Evolutionary conservation across 1,139 yeast genomes (phyloP), one percentile per base, ranked within the genome.

Genomic region (Suhomyces chickasaworum): DNA sequence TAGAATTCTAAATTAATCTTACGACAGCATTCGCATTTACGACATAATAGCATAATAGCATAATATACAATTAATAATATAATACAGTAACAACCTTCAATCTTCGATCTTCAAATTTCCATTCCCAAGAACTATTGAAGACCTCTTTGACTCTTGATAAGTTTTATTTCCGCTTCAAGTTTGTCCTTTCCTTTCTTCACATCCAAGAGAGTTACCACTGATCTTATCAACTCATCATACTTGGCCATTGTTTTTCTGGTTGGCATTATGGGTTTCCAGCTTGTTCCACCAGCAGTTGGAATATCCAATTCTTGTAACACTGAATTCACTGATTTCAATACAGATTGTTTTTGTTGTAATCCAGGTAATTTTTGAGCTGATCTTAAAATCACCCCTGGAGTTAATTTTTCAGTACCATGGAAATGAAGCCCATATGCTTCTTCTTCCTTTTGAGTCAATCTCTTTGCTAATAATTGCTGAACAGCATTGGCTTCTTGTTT

Each of bases 101-200:
- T 7, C 17, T 7, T 33, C n/a, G n/a, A n/a, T n/a, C n/a, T n/a
- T n/a, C n/a, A n/a, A n/a, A n/a, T n/a, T n/a, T n/a, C n/a, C n/a
- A n/a, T n/a, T n/a, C n/a, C n/a, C n/a, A n/a, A n/a, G n/a, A n/a
- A n/a, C n/a, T 48, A 66, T 47, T 68, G 65, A 17, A 69, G 55
- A 4, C 73, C 77, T 41, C 75, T 64, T 56, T 75, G 80, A 50
- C 76, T 70, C 57, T 79, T 79, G 27, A 84, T 75, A 53, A 88
- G 77, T 50, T 77, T 75, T 41, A 86, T 77, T 57, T 90, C 97
- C 1, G 95, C 83, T 52, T 89, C 95, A 17, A 90, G 70, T 66
- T 90, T 90, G 65, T 93, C 99, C 32, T 82, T 81, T 45, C 89
- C 96, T 63, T 83, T 86, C 68, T 93, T 93, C 9, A 93, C 77